Evolutionary conservation across 2,329 filamentous ascomycete genomes (phyloP).

Genomic region (Trichoderma hamatum): DNA sequence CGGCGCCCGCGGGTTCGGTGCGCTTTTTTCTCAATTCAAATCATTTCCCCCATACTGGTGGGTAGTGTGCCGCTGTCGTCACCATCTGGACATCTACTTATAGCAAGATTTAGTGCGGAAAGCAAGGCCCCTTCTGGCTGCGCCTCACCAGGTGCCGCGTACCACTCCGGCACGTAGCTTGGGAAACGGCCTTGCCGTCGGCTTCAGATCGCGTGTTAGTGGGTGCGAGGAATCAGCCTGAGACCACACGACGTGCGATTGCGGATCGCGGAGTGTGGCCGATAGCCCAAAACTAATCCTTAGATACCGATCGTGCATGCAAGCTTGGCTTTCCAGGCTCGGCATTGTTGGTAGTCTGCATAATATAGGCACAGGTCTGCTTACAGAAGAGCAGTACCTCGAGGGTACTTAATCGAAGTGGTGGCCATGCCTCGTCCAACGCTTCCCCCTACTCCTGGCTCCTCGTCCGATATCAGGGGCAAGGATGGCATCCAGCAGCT

Average conservation of each 20-base stretch:
- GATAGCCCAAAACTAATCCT: conserved; percentile 5
- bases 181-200: neutral
- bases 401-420: neutral
- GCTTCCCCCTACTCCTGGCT: conserved; percentile 72
- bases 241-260: neutral
- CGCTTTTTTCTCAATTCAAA: neutral
- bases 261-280: conserved; percentile 16
- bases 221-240: neutral
- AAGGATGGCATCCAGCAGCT: conserved; percentile 67
- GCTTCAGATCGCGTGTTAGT: neutral
- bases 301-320: conserved; percentile 11
- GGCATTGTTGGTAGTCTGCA: neutral
- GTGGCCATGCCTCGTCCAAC: conserved; percentile 40
- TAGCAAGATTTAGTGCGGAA: neutral
- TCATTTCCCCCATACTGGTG: neutral
- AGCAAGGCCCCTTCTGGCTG: neutral
- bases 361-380: neutral
- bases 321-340: neutral
- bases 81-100: conserved; percentile 2
- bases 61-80: conserved; percentile 19
- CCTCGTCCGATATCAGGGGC: conserved; percentile 77
- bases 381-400: neutral
- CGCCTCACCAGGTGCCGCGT: conserved; percentile 13
- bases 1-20: neutral
- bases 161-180: neutral